A percentile compares a stretch with the other conserved stretches of the same genome.
Evolutionary conservation across 768 basidiomycete species (phyloP).

Genomic region (Suillus discolor): DNA sequence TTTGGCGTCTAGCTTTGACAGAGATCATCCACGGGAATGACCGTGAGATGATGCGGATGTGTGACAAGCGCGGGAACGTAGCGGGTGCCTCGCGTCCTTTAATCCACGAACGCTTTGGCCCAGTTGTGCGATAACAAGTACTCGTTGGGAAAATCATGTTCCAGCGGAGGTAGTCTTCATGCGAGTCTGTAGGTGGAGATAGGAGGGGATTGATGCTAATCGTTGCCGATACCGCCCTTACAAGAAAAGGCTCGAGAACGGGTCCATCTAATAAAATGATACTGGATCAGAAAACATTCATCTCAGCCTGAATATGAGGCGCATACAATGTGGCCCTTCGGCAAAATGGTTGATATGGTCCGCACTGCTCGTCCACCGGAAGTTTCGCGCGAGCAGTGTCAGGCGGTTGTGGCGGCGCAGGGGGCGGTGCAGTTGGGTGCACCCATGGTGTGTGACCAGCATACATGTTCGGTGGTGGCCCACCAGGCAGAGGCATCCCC

Average conservation of each 20-base stretch:
- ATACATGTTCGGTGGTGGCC: conserved; percentile 21
- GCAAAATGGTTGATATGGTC: conserved; percentile 39
- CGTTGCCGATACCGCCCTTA: conserved; percentile 48
- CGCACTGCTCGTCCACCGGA: conserved; percentile 32
- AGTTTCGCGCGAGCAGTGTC: conserved; percentile 30
- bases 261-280: conserved; percentile 56
- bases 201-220: conserved; percentile 66
- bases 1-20: conserved; percentile 44
- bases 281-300: conserved; percentile 13
- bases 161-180: conserved; percentile 63
- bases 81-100: conserved; percentile 65
- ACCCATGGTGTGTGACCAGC: conserved; percentile 30
- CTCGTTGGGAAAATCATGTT: conserved; percentile 71
- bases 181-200: conserved; percentile 42
- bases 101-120: conserved; percentile 65
- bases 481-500: conserved; percentile 20
- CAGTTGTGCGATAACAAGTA: conserved; percentile 63
- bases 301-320: conserved; percentile 1
- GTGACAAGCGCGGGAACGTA: conserved; percentile 59
- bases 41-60: conserved; percentile 55
- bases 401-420: conserved; percentile 20
- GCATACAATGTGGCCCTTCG: conserved; percentile 46
- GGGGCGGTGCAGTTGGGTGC: conserved; percentile 23
- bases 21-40: conserved; percentile 59
- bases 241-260: conserved; percentile 63